Base-by-base conservation (phyloP, 2,329 filamentous ascomycete genomes). In the Aspergillus sp. region DNA sequence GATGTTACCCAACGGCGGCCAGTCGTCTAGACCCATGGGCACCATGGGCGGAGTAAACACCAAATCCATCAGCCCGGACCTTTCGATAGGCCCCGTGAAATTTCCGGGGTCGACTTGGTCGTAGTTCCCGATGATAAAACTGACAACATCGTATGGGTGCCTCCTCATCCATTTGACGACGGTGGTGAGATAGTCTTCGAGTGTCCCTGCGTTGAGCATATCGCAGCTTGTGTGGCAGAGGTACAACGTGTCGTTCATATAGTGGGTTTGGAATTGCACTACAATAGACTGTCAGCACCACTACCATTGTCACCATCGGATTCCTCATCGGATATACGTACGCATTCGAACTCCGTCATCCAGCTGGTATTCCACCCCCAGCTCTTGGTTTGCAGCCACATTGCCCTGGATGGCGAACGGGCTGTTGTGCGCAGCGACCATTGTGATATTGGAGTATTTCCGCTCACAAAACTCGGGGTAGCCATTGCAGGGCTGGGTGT, bases 141-240 rank as follows among this genome's bases (percentile, higher is more conserved):
- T 93, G 24, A 97, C 84, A 1, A 97, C 90, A 63, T 97, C 93
- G 76, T 91, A 93, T 0, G 91, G 92, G 65, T 97, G 86, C 0
- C 70, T 66, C 6, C 83, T 81, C 2, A 97, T 85, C 93, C 93
- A 97, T 44, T 79, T 72, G 37, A 80, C 81, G 12, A 96, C 89
- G 0, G 79, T 81, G 6, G 79, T 79, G 35, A 97, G 85, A 78
- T 91, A 95, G 44, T 84, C 78, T 54, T 88, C 85, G 51, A 95
- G 88, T 7, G 90, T 87, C 0, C 93, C 93, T 2, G 84, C 90
- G 65, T 96, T 88, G 33, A 96, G 83, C 3, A 96, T 78, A 63
- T 91, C 84, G 75, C 93, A 97, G 46, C 84, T 87, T 1, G 90
- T 90, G 73, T 97, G 93, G 75, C 93, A 97, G 67, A 95, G 91